Conservation (phyloP, 164 flowering plant genomes). For the Kalanchoe fedtschenkoi region DNA sequence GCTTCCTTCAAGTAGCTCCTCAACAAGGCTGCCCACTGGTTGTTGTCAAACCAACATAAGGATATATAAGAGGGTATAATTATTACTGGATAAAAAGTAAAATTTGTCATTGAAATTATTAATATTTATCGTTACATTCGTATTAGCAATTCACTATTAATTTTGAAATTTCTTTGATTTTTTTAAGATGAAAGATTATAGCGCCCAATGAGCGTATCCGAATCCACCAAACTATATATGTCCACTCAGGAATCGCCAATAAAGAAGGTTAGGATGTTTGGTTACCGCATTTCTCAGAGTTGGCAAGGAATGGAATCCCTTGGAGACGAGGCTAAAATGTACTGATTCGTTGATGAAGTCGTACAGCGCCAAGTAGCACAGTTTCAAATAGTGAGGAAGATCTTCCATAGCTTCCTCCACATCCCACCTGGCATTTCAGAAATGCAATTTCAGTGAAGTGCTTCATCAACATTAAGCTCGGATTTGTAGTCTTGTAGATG, state of each 20-base stretch:
- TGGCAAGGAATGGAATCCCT: slow-evolving; percentile 10
- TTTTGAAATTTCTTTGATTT: too few species aligned
- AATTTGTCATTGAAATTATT: too few species aligned
- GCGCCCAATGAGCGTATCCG: too few species aligned
- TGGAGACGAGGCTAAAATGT: slow-evolving; percentile 2
- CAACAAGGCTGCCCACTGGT: slow-evolving; percentile 18
- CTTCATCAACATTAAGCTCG: too few species aligned
- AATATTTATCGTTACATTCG: too few species aligned
- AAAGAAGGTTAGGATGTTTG: neutral
- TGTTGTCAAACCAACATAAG: neutral
- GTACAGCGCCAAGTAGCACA: slow-evolving; percentile 15
- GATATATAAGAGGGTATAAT: too few species aligned
- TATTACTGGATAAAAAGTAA: too few species aligned
- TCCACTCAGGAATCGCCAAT: too few species aligned
- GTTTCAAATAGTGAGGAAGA: slow-evolving; percentile 24
- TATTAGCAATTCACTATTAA: too few species aligned
- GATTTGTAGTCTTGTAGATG: too few species aligned
- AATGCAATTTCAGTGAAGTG: neutral
- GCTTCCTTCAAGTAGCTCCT: slow-evolving; percentile 18
- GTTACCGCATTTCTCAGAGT: slow-evolving; percentile 21
- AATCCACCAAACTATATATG: too few species aligned
- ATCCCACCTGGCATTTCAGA: slow-evolving; percentile 21
- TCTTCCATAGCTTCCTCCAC: slow-evolving; percentile 11
- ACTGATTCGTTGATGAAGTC: slow-evolving; percentile 14
- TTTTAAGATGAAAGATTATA: too few species aligned